A percentile compares a stretch with the other conserved stretches of the same genome.
These are phyloP conservation scores for Physcomitrellopsis africana DNA, from an alignment of 225 moss, liverwort and hornwort genomes.

Conservation along the genomic window DNA sequence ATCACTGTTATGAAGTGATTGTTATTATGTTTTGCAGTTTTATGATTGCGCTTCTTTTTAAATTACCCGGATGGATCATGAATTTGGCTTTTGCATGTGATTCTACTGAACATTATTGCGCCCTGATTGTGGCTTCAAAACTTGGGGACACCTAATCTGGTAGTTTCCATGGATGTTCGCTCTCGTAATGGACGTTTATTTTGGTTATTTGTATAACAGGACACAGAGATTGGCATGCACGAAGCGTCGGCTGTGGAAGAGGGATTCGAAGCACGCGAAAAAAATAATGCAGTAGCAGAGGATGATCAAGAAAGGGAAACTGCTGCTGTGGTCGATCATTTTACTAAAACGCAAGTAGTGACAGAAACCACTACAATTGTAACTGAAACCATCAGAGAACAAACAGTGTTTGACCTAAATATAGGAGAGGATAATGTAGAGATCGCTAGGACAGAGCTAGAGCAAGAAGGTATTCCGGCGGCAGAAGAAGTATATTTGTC, in stretches of 20 bases:
- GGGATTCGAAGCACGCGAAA: slow-evolving; percentile 34
- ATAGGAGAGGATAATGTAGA: slow-evolving; percentile 23
- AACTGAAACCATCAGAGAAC: slow-evolving; percentile 40
- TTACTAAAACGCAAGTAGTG: slow-evolving; percentile 29
- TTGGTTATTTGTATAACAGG: slow-evolving; percentile 30
- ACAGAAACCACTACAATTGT: slow-evolving; percentile 38
- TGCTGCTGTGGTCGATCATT: slow-evolving; percentile 8
- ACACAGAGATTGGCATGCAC: slow-evolving; percentile 23
- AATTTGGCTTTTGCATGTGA: background rate
- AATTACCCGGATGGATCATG: background rate
- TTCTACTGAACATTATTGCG: no score
- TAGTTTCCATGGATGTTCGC: no score
- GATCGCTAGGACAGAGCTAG: slow-evolving; percentile 19
- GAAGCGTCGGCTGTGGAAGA: slow-evolving; percentile 26
- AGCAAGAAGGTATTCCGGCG: background rate
- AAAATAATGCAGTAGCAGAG: slow-evolving; percentile 21
- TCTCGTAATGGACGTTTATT: slow-evolving; percentile 4
- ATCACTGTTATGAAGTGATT: background rate
- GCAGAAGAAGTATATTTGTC: slow-evolving; percentile 18
- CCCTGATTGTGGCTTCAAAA: no score
- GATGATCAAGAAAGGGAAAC: slow-evolving; percentile 26
- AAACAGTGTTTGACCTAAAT: slow-evolving; percentile 34
- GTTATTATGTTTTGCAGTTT: no score
- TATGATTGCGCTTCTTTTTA: background rate
- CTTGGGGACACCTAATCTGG: no score